Conservation (phyloP, 257 asterid genomes). For the Solanum pinnatisectum region DNA sequence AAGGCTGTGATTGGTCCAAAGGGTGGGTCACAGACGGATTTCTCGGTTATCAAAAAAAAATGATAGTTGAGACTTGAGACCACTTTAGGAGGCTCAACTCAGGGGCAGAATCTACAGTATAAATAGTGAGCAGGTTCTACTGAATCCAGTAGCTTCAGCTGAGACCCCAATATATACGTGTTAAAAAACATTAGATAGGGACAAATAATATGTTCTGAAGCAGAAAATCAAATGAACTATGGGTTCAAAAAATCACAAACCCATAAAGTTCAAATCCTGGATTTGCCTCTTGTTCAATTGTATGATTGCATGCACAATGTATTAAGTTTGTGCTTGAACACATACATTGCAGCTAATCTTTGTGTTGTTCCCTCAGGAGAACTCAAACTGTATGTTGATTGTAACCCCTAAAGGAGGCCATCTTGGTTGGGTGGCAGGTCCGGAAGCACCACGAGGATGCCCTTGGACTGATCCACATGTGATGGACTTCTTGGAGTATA, state of each 20-base stretch:
- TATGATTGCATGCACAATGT: background rate
- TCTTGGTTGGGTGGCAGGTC: constrained; percentile 98
- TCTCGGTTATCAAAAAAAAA: too few relatives aligned
- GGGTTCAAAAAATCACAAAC: background rate
- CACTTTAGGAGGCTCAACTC: background rate
- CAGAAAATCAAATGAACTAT: background rate
- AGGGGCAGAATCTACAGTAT: background rate
- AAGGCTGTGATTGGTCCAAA: too few relatives aligned
- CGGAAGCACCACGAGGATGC: constrained; percentile 67
- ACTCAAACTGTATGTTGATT: constrained; percentile 66
- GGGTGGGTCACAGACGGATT: too few relatives aligned
- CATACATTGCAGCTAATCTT: background rate
- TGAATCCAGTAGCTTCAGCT: background rate
- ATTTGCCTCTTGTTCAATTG: background rate
- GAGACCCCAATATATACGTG: background rate
- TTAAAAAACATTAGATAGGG: background rate
- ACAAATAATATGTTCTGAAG: background rate
- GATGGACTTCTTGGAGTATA: constrained; percentile 79
- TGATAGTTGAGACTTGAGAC: background rate
- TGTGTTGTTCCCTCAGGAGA: constrained; percentile 44
- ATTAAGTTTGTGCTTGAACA: background rate
- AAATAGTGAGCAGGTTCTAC: background rate
- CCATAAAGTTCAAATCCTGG: background rate
- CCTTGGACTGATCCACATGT: constrained; percentile 90
- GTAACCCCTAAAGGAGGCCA: constrained; percentile 96